Conservation (phyloP, 1,139 yeast species). For the Suhomyces kunorum region DNA sequence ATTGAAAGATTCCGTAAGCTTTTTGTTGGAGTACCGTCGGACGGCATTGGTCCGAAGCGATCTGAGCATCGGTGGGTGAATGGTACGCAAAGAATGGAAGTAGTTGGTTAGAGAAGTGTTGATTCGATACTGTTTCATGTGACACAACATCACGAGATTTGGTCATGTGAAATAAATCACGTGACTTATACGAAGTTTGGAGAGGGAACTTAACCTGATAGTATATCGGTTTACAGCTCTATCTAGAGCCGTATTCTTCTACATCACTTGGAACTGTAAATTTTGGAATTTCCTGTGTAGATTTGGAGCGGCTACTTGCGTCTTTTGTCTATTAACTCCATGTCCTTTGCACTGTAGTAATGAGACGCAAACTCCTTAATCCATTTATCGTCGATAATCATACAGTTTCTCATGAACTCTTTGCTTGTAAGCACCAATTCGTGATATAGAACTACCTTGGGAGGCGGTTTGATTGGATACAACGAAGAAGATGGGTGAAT, state of each 20-base stretch:
- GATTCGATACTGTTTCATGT: background rate
- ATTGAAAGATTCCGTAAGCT: background rate
- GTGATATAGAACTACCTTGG: conserved; percentile 72
- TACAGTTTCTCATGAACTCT: conserved; percentile 87
- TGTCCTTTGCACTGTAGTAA: conserved; percentile 30
- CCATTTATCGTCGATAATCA: conserved; percentile 71
- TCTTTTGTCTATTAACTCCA: conserved; percentile 14
- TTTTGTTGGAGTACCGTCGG: conserved; percentile 5
- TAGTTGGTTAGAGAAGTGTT: background rate
- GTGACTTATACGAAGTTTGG: background rate
- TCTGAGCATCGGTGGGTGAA: conserved; percentile 3
- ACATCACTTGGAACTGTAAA: too few species aligned
- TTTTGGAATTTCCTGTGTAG: too few species aligned
- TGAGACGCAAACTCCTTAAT: conserved; percentile 66
- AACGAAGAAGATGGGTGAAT: conserved; percentile 84
- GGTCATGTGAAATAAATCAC: too few species aligned
- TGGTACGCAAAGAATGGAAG: too few species aligned
- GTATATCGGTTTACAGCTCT: background rate
- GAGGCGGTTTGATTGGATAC: conserved; percentile 63
- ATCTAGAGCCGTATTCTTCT: too few species aligned
- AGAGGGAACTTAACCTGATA: background rate
- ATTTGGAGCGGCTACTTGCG: too few species aligned
- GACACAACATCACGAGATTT: too few species aligned
- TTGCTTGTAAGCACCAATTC: conserved; percentile 84
- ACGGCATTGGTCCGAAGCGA: background rate